Evolutionary conservation across 108 stramenopile genomes (phyloP).

Genomic region (Mediolabrus comicus): DNA sequence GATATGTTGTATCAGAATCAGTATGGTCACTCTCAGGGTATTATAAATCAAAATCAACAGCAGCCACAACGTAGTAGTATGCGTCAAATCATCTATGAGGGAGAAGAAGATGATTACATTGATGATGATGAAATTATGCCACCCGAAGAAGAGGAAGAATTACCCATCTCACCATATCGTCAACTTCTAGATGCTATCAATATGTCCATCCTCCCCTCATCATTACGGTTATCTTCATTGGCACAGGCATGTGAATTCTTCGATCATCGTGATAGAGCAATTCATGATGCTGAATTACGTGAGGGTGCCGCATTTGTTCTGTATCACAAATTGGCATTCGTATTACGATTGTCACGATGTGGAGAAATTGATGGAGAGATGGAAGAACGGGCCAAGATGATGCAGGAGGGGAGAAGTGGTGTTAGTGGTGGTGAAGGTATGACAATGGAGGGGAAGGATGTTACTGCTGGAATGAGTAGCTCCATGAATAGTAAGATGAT

Average conservation of each 20-base stretch:
- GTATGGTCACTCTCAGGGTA: not conserved
- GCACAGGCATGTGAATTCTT: slow-evolving; percentile 50
- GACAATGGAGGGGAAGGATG: not conserved
- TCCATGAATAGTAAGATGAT: not conserved
- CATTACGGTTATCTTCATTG: slow-evolving; percentile 38
- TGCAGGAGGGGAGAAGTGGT: not conserved
- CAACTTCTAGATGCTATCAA: slow-evolving; percentile 54
- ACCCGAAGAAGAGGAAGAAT: slow-evolving; percentile 7
- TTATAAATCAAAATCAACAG: not conserved
- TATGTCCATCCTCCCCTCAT: slow-evolving; percentile 51
- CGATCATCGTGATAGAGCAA: slow-evolving; percentile 50
- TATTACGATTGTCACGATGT: slow-evolving; percentile 13
- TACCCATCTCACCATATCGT: slow-evolving; percentile 41
- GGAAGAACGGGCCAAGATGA: not conserved
- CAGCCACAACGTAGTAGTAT: not conserved
- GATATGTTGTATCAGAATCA: not conserved
- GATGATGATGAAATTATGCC: not conserved
- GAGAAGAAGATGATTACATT: not conserved
- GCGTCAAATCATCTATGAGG: not conserved
- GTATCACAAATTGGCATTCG: slow-evolving; percentile 59
- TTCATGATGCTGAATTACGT: slow-evolving; percentile 47
- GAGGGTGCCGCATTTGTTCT: slow-evolving; percentile 53
- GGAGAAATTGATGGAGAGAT: slow-evolving; percentile 9
- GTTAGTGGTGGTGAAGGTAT: not conserved
- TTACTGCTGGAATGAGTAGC: not conserved